Base-by-base conservation (phyloP, 1,139 yeast genomes). In the Saccharomyces hybrid region DNA sequence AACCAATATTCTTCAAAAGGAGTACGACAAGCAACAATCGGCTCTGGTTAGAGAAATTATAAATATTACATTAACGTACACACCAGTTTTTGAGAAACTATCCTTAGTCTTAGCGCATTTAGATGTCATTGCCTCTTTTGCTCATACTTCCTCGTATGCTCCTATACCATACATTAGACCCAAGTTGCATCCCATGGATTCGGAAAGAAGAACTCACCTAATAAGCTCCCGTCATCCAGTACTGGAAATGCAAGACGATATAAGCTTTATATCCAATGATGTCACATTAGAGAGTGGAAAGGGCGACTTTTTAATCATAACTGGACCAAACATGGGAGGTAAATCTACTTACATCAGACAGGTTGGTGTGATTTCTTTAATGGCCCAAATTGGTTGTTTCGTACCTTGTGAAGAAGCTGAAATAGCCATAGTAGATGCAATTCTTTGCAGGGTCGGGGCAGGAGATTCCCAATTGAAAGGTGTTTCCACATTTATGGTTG, bases 281-380 rank as follows among this genome's bases (percentile, higher is more conserved):
- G 86, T 88, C 2, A 68, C 73, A 13, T 73, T 90, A 55, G 65
- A 67, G 11, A 75, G 77, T 28, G 78, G 73, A 5, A 70, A 70
- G 9, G 76, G 83, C 16, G 88, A 87, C 54, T 91, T 93, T 65
- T 77, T 83, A 14, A 85, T 93, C 32, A 88, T 93, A 34, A 93
- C 99, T 0, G 99, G 99, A 20, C 99, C 99, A 44, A 93, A 93
- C 67, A 93, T 93, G 99, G 99, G 98, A 56, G 98, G 98, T 66
- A 93, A 93, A 69, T 89, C 97, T 0, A 91, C 98, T 0, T 93
- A 88, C 69, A 90, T 93, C 52, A 80, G 97, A 58, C 96, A 93
- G 64, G 78, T 89, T 53, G 99, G 98, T 9, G 95, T 88, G 1
- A 85, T 91, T 55, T 84, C 95, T 2, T 74, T 91, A 51, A 79